phyloP scores from a whole-genome alignment of 371 early-diverging fungal species.

The Smittium mucronatum region DNA sequence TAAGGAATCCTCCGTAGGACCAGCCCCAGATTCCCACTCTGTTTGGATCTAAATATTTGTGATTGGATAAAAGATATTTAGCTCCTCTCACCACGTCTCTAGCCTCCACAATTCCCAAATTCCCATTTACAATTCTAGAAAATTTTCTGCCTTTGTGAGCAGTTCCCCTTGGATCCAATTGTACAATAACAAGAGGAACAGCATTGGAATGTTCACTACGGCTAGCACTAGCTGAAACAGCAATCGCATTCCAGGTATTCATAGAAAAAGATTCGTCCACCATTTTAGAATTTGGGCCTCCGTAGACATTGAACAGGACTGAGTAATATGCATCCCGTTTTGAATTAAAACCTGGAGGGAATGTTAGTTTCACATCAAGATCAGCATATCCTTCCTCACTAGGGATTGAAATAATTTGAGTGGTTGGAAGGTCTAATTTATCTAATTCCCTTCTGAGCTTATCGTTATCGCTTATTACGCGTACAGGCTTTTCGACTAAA shows the following conservation, averaged over 20 bases:
- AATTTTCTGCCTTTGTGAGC: conserved; percentile 74
- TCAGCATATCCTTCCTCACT: conserved; percentile 40
- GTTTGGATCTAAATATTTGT: conserved; percentile 59
- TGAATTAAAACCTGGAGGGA: conserved; percentile 72
- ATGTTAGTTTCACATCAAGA: conserved; percentile 67
- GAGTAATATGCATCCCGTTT: conserved; percentile 52
- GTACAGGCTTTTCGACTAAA: conserved; percentile 25
- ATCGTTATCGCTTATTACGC: conserved; percentile 43
- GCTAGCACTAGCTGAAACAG: conserved; percentile 36
- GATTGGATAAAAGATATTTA: conserved; percentile 43
- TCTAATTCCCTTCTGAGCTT: conserved; percentile 32
- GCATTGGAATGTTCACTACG: conserved; percentile 26
- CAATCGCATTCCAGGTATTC: conserved; percentile 56
- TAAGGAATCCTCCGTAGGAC: conserved; percentile 90
- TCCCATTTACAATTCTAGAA: conserved; percentile 55
- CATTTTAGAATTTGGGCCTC: conserved; percentile 84
- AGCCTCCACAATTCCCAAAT: conserved; percentile 70
- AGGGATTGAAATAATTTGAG: conserved; percentile 39
- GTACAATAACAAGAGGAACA: conserved; percentile 50
- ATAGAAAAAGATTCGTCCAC: conserved; percentile 54
- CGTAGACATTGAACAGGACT: conserved; percentile 81
- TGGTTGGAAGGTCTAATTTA: conserved; percentile 43
- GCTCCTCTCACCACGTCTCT: conserved; percentile 78
- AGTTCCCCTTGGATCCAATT: conserved; percentile 85
- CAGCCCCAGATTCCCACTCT: conserved; percentile 95